A percentile compares a stretch with the other conserved stretches of the same genome.
Evolutionary conservation across 108 stramenopile genomes (phyloP).

Genomic region (Cyclotella distinguenda): DNA sequence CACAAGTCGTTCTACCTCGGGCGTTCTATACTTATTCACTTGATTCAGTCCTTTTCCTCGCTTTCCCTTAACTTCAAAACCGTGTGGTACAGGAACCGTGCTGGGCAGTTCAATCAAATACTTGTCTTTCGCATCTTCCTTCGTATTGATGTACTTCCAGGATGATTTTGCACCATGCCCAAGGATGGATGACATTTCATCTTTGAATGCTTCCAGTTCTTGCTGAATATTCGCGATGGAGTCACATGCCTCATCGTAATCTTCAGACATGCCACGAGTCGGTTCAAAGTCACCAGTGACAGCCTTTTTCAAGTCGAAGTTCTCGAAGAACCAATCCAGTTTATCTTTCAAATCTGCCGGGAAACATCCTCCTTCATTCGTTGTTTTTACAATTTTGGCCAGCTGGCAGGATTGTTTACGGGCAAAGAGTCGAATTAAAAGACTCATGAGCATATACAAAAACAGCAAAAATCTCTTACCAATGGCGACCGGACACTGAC

Average conservation of each 20-base stretch:
- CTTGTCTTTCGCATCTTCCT: constrained; percentile 93
- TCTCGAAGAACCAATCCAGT: constrained; percentile 90
- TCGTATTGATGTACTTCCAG: constrained; percentile 87
- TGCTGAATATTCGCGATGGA: constrained; percentile 64
- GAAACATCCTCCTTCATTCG: constrained; percentile 83
- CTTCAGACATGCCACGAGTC: constrained; percentile 82
- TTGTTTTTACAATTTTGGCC: constrained; percentile 66
- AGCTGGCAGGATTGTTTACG: constrained; percentile 18
- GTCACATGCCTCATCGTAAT: constrained; percentile 90
- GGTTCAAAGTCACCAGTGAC: constrained; percentile 86
- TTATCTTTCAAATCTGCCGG: constrained; percentile 75
- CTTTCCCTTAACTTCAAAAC: constrained; percentile 84
- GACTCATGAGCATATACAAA: no score
- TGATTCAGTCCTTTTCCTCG: constrained; percentile 83
- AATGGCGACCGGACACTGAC: constrained; percentile 64
- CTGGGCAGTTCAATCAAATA: constrained; percentile 90
- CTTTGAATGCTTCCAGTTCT: constrained; percentile 81
- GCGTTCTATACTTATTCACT: constrained; percentile 89
- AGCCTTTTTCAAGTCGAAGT: constrained; percentile 91
- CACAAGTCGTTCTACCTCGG: constrained; percentile 74
- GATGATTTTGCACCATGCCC: constrained; percentile 45
- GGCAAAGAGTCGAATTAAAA: no score
- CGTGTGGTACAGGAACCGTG: constrained; percentile 82
- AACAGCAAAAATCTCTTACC: constrained; percentile 11
- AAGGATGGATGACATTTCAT: constrained; percentile 70